Conservation (phyloP, 768 basidiomycete genomes). For the Leccinum barrowsii region DNA sequence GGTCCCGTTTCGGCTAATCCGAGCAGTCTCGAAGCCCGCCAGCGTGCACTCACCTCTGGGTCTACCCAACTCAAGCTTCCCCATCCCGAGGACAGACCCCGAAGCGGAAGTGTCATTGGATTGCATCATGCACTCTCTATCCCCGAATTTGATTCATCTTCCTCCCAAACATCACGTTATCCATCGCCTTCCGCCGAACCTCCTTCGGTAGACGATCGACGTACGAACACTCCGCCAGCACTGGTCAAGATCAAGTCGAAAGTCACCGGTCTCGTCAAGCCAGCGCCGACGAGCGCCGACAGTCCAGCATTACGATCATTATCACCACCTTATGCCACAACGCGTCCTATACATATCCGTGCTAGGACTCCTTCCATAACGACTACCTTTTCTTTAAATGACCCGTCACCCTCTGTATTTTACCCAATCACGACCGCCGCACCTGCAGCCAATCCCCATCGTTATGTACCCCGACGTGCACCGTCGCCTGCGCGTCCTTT, state of each 20-base stretch:
- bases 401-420: conserved; percentile 31
- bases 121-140: conserved; percentile 27
- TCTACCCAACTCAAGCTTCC: conserved; percentile 25
- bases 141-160: conserved; percentile 16
- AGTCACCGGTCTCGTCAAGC: conserved; percentile 47
- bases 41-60: conserved; percentile 28
- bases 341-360: conserved; percentile 27
- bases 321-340: conserved; percentile 31
- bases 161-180: conserved; percentile 13
- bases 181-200: conserved; percentile 16
- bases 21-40: conserved; percentile 26
- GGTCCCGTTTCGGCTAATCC: conserved; percentile 8
- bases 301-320: conserved; percentile 40
- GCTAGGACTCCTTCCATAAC: conserved; percentile 31
- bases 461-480: conserved; percentile 40
- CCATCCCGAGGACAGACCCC: conserved; percentile 31
- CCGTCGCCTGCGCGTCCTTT: conserved; percentile 33
- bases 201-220: conserved; percentile 7
- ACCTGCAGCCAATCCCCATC: conserved; percentile 58
- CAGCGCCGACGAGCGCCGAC: conserved; percentile 11
- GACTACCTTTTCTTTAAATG: conserved; percentile 23
- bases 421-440: conserved; percentile 57
- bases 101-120: conserved; percentile 27
- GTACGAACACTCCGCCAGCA: conserved; percentile 15
- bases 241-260: conserved; percentile 56